Evolutionary conservation across 2,329 filamentous ascomycete species (phyloP), one percentile per base, ranked within the genome.

Genomic region (Fusarium virguliforme): DNA sequence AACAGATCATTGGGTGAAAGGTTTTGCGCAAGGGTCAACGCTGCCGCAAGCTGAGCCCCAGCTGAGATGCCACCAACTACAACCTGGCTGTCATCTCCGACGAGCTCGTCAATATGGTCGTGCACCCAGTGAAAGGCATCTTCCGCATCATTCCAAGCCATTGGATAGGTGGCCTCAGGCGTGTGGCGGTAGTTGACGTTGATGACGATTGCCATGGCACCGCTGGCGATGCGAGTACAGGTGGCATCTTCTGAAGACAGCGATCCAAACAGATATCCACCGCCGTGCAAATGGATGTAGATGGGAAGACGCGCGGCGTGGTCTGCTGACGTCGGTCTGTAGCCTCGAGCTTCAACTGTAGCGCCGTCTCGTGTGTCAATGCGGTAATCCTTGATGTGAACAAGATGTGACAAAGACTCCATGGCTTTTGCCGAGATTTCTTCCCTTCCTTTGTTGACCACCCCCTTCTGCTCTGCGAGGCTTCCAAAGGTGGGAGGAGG

Each of bases 151-250:
- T 85, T 63, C 83, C 84, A 88, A 0, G 85, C 82, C 0, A 82
- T 85, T 0, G 88, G 88, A 64, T 85, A 90, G 0, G 62, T 68
- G 65, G 83, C 76, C 60, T 89, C 84, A 0, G 88, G 88, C 0
- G 87, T 88, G 75, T 90, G 88, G 1, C 88, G 85, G 74, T 90
- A 90, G 62, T 88, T 87, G n/a, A 89, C 79, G 61, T 88, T 87
- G 5, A 89, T 61, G 0, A 89, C 86, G 0, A 85, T 74, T 3
- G 84, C 80, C 3, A 76, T 75, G 0, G 80, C 73, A 3, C 80
- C 78, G 15, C 83, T 73, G 1, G 86, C 85, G n/a, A 88, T 82
- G 0, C 81, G 79, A 0, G 84, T 75, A 67, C 87, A 89, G 8
- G 78, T 80, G 0, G 84, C 83, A 61, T 90, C 87, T 68, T 90